phyloP scores from a whole-genome alignment of 2,329 filamentous ascomycete genomes.

The Aureobasidium pullulans region DNA sequence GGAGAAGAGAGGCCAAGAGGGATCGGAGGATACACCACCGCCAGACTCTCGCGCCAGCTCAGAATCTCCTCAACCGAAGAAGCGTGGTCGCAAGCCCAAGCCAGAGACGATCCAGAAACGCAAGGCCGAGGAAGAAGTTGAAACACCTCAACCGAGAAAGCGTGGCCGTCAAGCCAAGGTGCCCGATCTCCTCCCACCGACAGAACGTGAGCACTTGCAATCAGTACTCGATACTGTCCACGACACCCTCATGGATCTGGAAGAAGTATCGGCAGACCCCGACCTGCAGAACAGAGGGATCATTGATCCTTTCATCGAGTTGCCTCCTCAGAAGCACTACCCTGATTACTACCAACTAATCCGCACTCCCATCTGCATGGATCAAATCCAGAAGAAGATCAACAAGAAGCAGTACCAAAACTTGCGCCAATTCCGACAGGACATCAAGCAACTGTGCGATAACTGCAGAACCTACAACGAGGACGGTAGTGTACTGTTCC shows the following conservation, averaged over 20 bases:
- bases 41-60: conserved; percentile 74
- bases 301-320: conserved; percentile 88
- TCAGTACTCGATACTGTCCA: conserved; percentile 69
- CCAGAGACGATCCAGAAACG: conserved; percentile 60
- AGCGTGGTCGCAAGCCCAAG: conserved; percentile 72
- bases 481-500: conserved; percentile 83
- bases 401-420: conserved; percentile 89
- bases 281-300: conserved; percentile 64
- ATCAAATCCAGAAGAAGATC: conserved; percentile 88
- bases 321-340: conserved; percentile 82
- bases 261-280: conserved; percentile 60
- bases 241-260: conserved; percentile 73
- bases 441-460: conserved; percentile 75
- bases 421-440: conserved; percentile 70
- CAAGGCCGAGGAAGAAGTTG: conserved; percentile 71
- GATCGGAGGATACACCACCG: conserved; percentile 62
- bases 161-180: conserved; percentile 66
- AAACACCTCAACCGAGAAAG: conserved; percentile 69
- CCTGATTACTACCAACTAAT: conserved; percentile 96
- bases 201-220: conserved; percentile 71
- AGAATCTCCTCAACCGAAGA: conserved; percentile 63
- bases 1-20: conserved; percentile 48
- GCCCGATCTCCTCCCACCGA: conserved; percentile 54
- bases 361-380: conserved; percentile 88
- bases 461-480: conserved; percentile 97